Conservation (phyloP, 495 filamentous ascomycete genomes). For the Neurospora tetrasperma region DNA sequence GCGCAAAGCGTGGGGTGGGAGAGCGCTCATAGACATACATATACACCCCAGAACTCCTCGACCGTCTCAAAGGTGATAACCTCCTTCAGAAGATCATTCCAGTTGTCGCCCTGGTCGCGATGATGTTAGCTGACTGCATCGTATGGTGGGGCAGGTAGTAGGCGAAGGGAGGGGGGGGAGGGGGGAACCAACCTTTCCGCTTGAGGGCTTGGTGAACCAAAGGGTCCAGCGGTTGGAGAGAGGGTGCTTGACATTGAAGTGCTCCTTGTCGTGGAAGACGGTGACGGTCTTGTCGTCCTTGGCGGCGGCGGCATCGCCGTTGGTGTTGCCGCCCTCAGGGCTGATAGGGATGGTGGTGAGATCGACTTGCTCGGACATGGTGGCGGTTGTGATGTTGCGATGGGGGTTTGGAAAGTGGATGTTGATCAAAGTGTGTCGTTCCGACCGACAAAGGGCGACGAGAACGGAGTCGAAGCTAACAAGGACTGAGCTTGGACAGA, state of each 20-base stretch:
- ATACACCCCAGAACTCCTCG: constrained; percentile 99
- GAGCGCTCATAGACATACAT: constrained; percentile 51
- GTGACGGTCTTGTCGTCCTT: constrained; percentile 54
- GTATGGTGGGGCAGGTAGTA: background rate
- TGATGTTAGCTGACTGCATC: constrained; percentile 7
- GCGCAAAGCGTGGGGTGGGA: background rate
- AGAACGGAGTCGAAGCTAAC: background rate
- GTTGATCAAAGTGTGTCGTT: background rate
- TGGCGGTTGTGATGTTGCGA: constrained; percentile 12
- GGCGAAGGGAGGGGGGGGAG: background rate
- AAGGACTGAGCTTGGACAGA: background rate
- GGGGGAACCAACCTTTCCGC: constrained; percentile 65
- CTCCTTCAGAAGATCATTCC: constrained; percentile 95
- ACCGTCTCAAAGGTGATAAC: constrained; percentile 97
- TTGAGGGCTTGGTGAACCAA: constrained; percentile 98
- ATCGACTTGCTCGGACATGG: constrained; percentile 44
- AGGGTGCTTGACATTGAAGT: constrained; percentile 98
- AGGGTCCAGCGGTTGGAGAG: constrained; percentile 94
- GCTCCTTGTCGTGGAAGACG: constrained; percentile 92
- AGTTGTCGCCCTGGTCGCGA: constrained; percentile 72
- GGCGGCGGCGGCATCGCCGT: constrained; percentile 25
- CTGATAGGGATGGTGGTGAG: constrained; percentile 64
- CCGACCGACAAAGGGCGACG: background rate
- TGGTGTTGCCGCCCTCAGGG: constrained; percentile 42
- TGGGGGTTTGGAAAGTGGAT: background rate